Evolutionary conservation across 2,329 filamentous ascomycete species (phyloP).

Genomic region (Akanthomyces uredinophilus): DNA sequence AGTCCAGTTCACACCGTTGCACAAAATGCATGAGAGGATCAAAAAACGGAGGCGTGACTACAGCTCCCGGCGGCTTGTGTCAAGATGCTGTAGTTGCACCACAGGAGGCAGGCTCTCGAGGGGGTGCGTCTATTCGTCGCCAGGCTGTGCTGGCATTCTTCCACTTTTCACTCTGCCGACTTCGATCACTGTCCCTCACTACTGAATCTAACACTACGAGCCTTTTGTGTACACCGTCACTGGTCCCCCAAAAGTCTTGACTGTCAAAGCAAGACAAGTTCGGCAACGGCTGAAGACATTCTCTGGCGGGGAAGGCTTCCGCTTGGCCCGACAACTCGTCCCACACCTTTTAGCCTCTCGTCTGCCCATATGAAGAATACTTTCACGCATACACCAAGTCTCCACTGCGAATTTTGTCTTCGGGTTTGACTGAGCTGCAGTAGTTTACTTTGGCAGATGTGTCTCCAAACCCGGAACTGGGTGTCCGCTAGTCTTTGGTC

Average conservation of each 20-base stretch:
- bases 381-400: not conserved
- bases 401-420: not conserved
- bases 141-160: not conserved
- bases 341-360: not conserved
- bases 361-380: not conserved
- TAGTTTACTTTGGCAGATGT: not conserved
- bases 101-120: not conserved
- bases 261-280: not conserved
- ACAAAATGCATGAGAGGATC: not conserved
- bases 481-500: not conserved
- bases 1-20: not conserved
- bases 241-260: not conserved
- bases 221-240: not conserved
- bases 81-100: conserved; percentile 2
- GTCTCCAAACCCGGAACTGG: not conserved
- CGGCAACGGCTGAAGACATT: conserved; percentile 7
- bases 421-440: not conserved
- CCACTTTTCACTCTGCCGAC: not conserved
- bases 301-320: conserved; percentile 7
- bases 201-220: not conserved
- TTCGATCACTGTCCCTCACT: not conserved
- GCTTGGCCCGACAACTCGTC: conserved; percentile 1
- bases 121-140: not conserved
- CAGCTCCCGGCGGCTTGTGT: not conserved
- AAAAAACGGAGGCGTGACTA: not conserved